Evolutionary conservation across 306 rosid species (phyloP).

Genomic region (Coriaria nepalensis): DNA sequence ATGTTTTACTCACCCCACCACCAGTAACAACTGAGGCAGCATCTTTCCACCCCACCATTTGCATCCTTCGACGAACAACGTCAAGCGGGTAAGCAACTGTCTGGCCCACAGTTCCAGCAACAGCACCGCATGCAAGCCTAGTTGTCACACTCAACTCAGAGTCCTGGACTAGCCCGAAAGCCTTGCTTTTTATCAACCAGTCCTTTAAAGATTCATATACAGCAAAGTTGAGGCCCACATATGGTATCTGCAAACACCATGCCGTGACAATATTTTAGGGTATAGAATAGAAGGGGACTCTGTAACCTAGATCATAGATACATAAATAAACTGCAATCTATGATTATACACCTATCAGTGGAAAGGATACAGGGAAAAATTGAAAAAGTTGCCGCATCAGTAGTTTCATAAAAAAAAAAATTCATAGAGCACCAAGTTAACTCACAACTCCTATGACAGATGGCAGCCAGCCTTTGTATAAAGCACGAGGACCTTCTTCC

Average conservation of each 20-base stretch:
- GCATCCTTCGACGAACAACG: conserved; percentile 98
- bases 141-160: conserved; percentile 80
- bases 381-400: neutral
- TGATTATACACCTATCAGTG: no score
- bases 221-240: conserved; percentile 96
- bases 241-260: conserved; percentile 56
- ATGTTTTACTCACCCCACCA: conserved; percentile 60
- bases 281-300: neutral
- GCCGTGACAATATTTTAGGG: conserved; percentile 11
- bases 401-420: conserved; percentile 5
- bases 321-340: no score
- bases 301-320: neutral
- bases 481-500: conserved; percentile 95
- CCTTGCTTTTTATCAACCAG: conserved; percentile 54
- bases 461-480: conserved; percentile 98
- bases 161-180: conserved; percentile 60
- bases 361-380: neutral
- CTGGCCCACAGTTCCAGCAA: conserved; percentile 94
- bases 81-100: conserved; percentile 97
- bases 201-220: conserved; percentile 94
- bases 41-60: conserved; percentile 96
- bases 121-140: conserved; percentile 92
- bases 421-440: conserved; percentile 6
- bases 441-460: conserved; percentile 99
- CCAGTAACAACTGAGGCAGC: conserved; percentile 83